Conservation (phyloP, 1,284 basidiomycete genomes). For the Laetiporus sulphureus region DNA sequence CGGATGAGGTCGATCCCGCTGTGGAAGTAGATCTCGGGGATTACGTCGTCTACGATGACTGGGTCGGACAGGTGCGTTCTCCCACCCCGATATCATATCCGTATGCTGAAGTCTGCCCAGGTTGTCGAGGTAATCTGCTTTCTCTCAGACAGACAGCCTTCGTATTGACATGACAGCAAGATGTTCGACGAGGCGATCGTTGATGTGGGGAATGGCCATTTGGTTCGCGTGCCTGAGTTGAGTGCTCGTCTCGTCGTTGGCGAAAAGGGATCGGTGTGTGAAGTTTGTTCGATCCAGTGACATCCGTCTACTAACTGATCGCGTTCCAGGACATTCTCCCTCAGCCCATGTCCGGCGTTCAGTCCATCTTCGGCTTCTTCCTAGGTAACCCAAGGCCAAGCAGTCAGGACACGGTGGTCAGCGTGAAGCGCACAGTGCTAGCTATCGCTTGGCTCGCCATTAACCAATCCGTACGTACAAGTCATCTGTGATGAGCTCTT, state of each 20-base stretch:
- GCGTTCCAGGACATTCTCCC: slow-evolving; percentile 68
- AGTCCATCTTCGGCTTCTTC: slow-evolving; percentile 40
- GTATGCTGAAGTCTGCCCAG: slow-evolving; percentile 23
- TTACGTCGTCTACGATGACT: slow-evolving; percentile 77
- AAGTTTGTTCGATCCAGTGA: neutral
- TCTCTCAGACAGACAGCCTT: slow-evolving; percentile 3
- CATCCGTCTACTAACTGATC: neutral
- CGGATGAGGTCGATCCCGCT: slow-evolving; percentile 53
- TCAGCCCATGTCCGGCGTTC: slow-evolving; percentile 36
- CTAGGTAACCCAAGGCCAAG: slow-evolving; percentile 37
- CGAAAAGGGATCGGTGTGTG: slow-evolving; percentile 59
- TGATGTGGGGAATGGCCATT: slow-evolving; percentile 46
- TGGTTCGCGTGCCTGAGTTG: slow-evolving; percentile 70
- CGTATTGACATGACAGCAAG: slow-evolving; percentile 31
- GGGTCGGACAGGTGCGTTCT: slow-evolving; percentile 78
- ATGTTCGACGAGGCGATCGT: slow-evolving; percentile 83
- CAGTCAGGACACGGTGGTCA: slow-evolving; percentile 57
- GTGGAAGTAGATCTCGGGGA: slow-evolving; percentile 70
- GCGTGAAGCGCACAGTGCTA: slow-evolving; percentile 73
- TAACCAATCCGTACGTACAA: slow-evolving; percentile 67
- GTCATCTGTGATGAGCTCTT: neutral
- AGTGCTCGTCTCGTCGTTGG: slow-evolving; percentile 66
- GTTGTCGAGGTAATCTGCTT: slow-evolving; percentile 39
- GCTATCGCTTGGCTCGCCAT: slow-evolving; percentile 86
- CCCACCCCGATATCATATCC: neutral